phyloP scores from a whole-genome alignment of 75 land plant genomes.

The Pinus albicaulis region DNA sequence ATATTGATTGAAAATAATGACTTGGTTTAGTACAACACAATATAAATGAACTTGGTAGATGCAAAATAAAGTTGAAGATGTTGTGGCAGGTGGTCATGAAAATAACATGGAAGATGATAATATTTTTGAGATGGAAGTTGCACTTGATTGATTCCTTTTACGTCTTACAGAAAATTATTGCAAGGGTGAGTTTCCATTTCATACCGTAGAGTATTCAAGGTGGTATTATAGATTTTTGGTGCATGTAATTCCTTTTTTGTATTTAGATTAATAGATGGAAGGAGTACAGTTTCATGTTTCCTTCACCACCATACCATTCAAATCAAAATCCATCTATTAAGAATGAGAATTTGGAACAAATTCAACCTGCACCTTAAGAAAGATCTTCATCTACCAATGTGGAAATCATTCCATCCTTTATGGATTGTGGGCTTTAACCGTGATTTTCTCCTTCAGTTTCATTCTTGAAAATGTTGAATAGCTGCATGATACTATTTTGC shows the following conservation, averaged over 20 bases:
- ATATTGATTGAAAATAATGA: background rate
- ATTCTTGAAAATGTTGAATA: conserved; percentile 49
- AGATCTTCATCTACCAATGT: conserved; percentile 32
- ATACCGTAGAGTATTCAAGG: background rate
- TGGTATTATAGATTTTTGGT: no score
- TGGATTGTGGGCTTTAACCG: conserved; percentile 65
- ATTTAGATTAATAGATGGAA: background rate
- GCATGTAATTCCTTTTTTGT: no score
- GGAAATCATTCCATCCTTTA: conserved; percentile 43
- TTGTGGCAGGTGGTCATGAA: conserved; percentile 45
- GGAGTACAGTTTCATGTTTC: background rate
- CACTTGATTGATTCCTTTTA: conserved; percentile 78
- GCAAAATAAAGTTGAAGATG: conserved; percentile 53
- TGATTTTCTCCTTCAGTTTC: conserved; percentile 55
- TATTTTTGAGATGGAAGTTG: conserved; percentile 68
- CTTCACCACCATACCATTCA: background rate
- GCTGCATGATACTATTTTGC: conserved; percentile 39
- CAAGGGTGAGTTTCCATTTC: conserved; percentile 55
- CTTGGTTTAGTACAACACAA: background rate
- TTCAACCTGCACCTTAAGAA: conserved; percentile 6
- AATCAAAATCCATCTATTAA: conserved; percentile 4
- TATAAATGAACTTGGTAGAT: conserved; percentile 34
- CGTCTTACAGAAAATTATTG: conserved; percentile 87
- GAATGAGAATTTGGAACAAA: conserved; percentile 5
- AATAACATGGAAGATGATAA: conserved; percentile 57